A percentile compares a stretch with the other conserved stretches of the same genome.
Conservation (phyloP, 768 basidiomycete genomes). For the Tricholoma sp. region DNA sequence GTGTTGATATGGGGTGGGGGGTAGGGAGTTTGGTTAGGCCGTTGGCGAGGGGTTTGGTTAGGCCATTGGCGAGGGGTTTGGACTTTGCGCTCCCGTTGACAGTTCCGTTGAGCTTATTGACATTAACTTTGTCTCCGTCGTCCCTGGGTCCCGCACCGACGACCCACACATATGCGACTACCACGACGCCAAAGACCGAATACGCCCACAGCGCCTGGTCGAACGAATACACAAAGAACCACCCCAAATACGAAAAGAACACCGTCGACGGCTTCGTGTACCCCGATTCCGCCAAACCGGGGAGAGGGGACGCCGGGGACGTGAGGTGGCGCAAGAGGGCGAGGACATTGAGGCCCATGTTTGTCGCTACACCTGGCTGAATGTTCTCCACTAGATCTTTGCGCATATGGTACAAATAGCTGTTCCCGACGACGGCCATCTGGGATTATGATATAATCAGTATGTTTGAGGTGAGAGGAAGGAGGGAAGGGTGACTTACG, state of each 20-base stretch:
- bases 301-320: conserved; percentile 55
- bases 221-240: conserved; percentile 73
- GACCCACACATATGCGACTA: conserved; percentile 41
- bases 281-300: conserved; percentile 48
- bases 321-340: conserved; percentile 74
- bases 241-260: conserved; percentile 69
- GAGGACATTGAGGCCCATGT: conserved; percentile 87
- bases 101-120: background rate
- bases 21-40: background rate
- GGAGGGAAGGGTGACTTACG: conserved; percentile 36
- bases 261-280: conserved; percentile 60
- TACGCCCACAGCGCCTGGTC: conserved; percentile 65
- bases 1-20: background rate
- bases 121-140: background rate
- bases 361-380: conserved; percentile 62
- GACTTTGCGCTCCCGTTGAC: background rate
- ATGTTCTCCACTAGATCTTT: conserved; percentile 87
- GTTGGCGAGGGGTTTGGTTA: background rate
- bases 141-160: background rate
- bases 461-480: background rate
- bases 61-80: background rate
- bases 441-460: conserved; percentile 18
- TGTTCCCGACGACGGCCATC: conserved; percentile 91
- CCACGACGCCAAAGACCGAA: conserved; percentile 42
- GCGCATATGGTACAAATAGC: conserved; percentile 91